phyloP scores from a whole-genome alignment of 2,329 filamentous ascomycete genomes.

The Aspergillus pseudonomiae region DNA sequence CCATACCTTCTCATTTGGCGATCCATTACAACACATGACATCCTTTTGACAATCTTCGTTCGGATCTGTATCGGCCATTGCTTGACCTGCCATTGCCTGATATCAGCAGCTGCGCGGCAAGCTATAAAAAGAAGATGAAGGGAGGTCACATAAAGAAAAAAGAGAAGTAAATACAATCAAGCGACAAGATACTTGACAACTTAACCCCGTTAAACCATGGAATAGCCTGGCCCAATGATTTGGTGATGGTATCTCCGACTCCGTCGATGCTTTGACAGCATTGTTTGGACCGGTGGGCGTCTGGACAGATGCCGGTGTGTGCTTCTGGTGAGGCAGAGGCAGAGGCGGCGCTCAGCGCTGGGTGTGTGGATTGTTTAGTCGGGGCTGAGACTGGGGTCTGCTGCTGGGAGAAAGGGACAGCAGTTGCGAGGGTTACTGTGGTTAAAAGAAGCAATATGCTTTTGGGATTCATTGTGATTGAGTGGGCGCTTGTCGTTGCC shows the following conservation, averaged over 20 bases:
- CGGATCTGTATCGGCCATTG: conserved; percentile 19
- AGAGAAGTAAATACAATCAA: not conserved
- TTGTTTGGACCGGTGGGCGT: conserved; percentile 23
- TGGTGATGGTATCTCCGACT: conserved; percentile 18
- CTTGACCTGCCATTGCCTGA: conserved; percentile 19
- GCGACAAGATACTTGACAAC: conserved; percentile 18
- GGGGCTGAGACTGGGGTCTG: not conserved
- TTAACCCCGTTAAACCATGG: conserved; percentile 25
- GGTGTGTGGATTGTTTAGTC: not conserved
- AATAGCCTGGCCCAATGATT: conserved; percentile 23
- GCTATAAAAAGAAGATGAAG: not conserved
- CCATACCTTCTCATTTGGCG: conserved; percentile 12
- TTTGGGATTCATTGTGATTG: conserved; percentile 5
- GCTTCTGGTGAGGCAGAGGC: conserved; percentile 11
- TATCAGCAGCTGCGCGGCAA: not conserved
- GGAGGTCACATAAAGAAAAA: not conserved
- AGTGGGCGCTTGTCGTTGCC: not conserved
- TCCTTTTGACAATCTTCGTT: conserved; percentile 23
- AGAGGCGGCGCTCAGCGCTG: conserved; percentile 5
- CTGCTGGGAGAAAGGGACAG: conserved; percentile 12
- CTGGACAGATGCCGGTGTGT: conserved; percentile 27
- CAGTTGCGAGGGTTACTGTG: conserved; percentile 11
- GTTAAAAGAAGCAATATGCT: conserved; percentile 6
- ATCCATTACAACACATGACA: conserved; percentile 32
- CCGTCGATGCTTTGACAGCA: conserved; percentile 30